These are phyloP conservation scores for Brettanomyces bruxellensis DNA, from an alignment of 805 yeast species.

Conservation along the genomic window DNA sequence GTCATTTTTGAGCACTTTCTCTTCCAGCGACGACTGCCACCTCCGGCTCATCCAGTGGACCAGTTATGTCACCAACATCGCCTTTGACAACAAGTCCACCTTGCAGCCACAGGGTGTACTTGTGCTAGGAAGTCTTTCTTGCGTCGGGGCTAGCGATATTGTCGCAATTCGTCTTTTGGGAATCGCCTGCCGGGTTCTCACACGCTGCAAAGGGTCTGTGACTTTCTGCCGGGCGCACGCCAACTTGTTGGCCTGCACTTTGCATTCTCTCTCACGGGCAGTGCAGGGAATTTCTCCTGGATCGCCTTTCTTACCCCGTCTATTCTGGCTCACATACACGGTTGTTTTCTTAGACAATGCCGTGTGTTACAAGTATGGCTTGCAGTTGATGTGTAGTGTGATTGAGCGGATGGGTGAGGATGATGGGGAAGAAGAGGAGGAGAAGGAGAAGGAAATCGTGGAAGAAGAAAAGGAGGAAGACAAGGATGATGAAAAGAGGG, in stretches of 20 bases:
- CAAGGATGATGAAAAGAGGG: too few species aligned
- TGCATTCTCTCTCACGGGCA: slow-evolving; percentile 39
- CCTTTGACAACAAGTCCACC: slow-evolving; percentile 45
- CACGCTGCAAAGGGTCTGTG: slow-evolving; percentile 13
- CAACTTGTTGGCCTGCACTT: slow-evolving; percentile 23
- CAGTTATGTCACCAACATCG: slow-evolving; percentile 51
- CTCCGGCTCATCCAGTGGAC: slow-evolving; percentile 62
- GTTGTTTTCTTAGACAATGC: slow-evolving; percentile 18
- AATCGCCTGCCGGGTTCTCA: slow-evolving; percentile 13
- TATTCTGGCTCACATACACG: slow-evolving; percentile 38
- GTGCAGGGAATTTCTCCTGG: slow-evolving; percentile 36
- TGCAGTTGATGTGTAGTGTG: slow-evolving; percentile 28
- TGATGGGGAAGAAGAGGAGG: too few species aligned
- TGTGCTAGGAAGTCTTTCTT: slow-evolving; percentile 60
- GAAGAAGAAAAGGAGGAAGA: too few species aligned
- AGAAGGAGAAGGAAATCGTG: too few species aligned
- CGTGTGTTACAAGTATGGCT: slow-evolving; percentile 21
- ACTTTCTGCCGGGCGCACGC: slow-evolving; percentile 8
- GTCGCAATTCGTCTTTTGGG: slow-evolving; percentile 22
- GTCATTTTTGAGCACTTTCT: slow-evolving; percentile 41
- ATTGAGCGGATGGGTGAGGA: background rate
- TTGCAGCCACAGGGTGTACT: slow-evolving; percentile 61
- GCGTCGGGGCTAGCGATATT: slow-evolving; percentile 53
- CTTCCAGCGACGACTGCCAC: slow-evolving; percentile 35
- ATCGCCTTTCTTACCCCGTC: slow-evolving; percentile 37